Evolutionary conservation across 2,329 filamentous ascomycete species (phyloP).

Genomic region (Aureobasidium zeae): DNA sequence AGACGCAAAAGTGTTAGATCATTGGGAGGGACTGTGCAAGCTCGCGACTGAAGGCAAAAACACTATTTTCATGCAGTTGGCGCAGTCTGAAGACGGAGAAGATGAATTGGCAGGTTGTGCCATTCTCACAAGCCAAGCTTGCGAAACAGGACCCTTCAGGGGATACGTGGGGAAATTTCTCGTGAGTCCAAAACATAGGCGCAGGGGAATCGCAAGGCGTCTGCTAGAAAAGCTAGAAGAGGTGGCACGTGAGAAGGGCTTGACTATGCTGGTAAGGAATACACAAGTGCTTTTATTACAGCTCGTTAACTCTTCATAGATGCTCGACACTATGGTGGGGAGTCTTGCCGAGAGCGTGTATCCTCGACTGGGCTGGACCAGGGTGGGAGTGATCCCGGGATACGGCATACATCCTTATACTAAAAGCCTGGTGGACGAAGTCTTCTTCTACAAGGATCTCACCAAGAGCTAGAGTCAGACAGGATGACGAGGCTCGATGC

Average conservation of each 20-base stretch:
- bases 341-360: conserved; percentile 47
- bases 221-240: conserved; percentile 48
- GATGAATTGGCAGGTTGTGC: conserved; percentile 47
- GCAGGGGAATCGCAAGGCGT: conserved; percentile 43
- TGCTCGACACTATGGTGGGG: conserved; percentile 45
- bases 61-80: conserved; percentile 38
- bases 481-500: no score
- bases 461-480: no score
- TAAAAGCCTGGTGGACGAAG: conserved; percentile 42
- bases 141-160: conserved; percentile 49
- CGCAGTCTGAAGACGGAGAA: conserved; percentile 7
- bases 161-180: conserved; percentile 51
- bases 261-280: conserved; percentile 45
- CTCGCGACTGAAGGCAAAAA: conserved; percentile 37
- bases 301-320: conserved; percentile 28
- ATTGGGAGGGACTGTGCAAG: conserved; percentile 50
- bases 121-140: conserved; percentile 43
- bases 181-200: conserved; percentile 43
- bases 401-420: conserved; percentile 42
- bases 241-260: conserved; percentile 42
- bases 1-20: conserved; percentile 41
- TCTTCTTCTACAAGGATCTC: conserved; percentile 53
- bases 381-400: conserved; percentile 47
- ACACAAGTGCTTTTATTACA: neutral
- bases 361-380: conserved; percentile 47